Evolutionary conservation across 2,329 filamentous ascomycete genomes (phyloP).

Genomic region (Hysterium pulicare): DNA sequence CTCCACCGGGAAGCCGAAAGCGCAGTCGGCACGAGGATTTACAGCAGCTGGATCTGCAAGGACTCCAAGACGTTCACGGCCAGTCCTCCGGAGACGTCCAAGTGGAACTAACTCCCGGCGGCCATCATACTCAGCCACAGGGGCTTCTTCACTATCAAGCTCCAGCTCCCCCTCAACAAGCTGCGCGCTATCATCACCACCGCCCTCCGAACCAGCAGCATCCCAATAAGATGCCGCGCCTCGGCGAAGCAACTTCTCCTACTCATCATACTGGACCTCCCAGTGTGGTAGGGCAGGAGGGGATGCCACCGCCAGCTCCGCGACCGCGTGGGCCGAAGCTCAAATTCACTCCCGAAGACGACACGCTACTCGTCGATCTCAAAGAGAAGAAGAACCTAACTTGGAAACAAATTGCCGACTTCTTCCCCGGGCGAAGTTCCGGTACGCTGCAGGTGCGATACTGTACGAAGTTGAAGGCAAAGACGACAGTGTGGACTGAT

Average conservation of each 20-base stretch:
- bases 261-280: slow-evolving; percentile 59
- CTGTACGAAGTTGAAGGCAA: slow-evolving; percentile 91
- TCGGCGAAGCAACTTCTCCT: slow-evolving; percentile 45
- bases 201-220: slow-evolving; percentile 73
- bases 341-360: slow-evolving; percentile 91
- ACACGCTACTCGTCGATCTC: slow-evolving; percentile 79
- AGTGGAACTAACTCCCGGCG: slow-evolving; percentile 37
- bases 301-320: slow-evolving; percentile 81
- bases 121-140: slow-evolving; percentile 25
- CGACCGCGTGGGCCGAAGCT: slow-evolving; percentile 82
- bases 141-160: slow-evolving; percentile 28
- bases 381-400: slow-evolving; percentile 94
- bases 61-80: slow-evolving; percentile 36
- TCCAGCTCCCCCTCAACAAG: slow-evolving; percentile 17
- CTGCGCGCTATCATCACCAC: slow-evolving; percentile 63
- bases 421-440: slow-evolving; percentile 86
- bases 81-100: slow-evolving; percentile 38
- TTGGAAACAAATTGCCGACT: slow-evolving; percentile 97
- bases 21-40: slow-evolving; percentile 41
- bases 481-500: slow-evolving; percentile 89
- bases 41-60: slow-evolving; percentile 34
- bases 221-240: slow-evolving; percentile 62
- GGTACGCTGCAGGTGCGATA: slow-evolving; percentile 92
- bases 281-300: slow-evolving; percentile 80
- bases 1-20: slow-evolving; percentile 36